Base-by-base conservation (phyloP, 2,329 filamentous ascomycete genomes). In the Didymosphaeria variabile region DNA sequence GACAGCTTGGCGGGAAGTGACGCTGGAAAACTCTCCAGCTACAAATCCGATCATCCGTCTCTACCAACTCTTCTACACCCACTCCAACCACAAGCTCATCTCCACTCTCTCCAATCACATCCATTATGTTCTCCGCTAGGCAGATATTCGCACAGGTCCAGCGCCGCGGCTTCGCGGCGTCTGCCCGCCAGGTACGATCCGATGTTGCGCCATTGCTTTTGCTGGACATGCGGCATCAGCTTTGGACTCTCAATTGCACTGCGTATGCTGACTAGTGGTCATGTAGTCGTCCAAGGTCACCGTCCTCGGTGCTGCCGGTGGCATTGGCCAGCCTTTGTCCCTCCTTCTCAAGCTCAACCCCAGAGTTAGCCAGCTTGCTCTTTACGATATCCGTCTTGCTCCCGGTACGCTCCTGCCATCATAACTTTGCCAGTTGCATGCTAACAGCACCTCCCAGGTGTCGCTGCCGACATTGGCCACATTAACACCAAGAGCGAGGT, bases 291-390 rank as follows among this genome's bases (percentile, higher is more conserved):
- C 94, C 84, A 98, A 98, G 89, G 95, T 99, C 77, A 89, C 94
- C 79, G 93, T 99, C 73, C 92, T 98, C 81, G 95, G 95, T 86
- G 95, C 95, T 73, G 91, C 91, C 78, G 95, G 95, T 85, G 95
- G 95, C 83, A 99, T 99, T 85, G 95, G 95, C 82, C 95, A 99
- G 82, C 95, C 95, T 78, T 87, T 99, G 77, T 99, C 95, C 62
- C 91, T 99, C 72, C 90, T 99, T 79, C 88, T 99, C 83, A 99
- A 99, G 93, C 90, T 97, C 80, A 98, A 97, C 90, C 93, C 94
- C 74, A 88, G 92, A 79, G 94, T 98, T 74, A 91, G 88, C 76
- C 90, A 97, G 82, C 92, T 99, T 76, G 92, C 94, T 68, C 92
- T 99, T 77, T 99, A 98, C 86, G 95, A 99, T 85, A 97, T 99